phyloP scores from a whole-genome alignment of 371 early-diverging fungal genomes.

The Dichotomocladium elegans region DNA sequence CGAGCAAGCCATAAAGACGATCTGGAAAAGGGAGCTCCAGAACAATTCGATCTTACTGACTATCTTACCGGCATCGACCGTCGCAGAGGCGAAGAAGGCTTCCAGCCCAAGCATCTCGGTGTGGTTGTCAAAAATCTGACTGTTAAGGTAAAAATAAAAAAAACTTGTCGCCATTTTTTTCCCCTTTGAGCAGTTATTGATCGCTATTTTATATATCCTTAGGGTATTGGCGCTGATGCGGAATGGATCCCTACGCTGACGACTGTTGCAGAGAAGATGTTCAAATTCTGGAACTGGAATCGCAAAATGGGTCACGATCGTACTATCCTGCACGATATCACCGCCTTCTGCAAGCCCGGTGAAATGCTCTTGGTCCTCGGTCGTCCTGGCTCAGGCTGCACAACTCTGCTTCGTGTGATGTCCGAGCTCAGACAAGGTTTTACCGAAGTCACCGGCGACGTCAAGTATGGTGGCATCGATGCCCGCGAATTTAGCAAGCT shows the following conservation, averaged over 20 bases:
- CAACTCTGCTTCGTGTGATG: slow-evolving; percentile 45
- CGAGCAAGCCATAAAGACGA: slow-evolving; percentile 12
- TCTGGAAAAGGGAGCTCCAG: slow-evolving; percentile 14
- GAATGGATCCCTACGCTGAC: slow-evolving; percentile 15
- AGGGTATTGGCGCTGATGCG: slow-evolving; percentile 28
- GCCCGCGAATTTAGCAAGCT: slow-evolving; percentile 29
- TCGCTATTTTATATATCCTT: background rate
- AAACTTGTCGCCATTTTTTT: too few relatives aligned
- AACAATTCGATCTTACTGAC: slow-evolving; percentile 17
- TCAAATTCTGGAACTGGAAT: slow-evolving; percentile 19
- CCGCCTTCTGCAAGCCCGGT: slow-evolving; percentile 46
- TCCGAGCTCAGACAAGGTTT: slow-evolving; percentile 41
- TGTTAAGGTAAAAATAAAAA: slow-evolving; percentile 25
- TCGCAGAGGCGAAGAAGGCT: slow-evolving; percentile 21
- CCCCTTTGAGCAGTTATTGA: too few relatives aligned
- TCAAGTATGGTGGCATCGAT: slow-evolving; percentile 41
- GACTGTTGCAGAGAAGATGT: slow-evolving; percentile 3
- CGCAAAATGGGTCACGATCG: slow-evolving; percentile 13
- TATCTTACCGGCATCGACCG: slow-evolving; percentile 12
- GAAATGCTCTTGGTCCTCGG: slow-evolving; percentile 55
- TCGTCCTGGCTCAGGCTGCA: slow-evolving; percentile 50
- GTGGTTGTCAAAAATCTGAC: slow-evolving; percentile 42
- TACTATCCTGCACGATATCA: slow-evolving; percentile 49
- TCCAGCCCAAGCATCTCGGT: slow-evolving; percentile 48
- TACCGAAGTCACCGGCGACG: slow-evolving; percentile 30